Evolutionary conservation across 2,329 filamentous ascomycete species (phyloP), one percentile per base, ranked within the genome.

Genomic region (Torrubiella hemipterigena): DNA sequence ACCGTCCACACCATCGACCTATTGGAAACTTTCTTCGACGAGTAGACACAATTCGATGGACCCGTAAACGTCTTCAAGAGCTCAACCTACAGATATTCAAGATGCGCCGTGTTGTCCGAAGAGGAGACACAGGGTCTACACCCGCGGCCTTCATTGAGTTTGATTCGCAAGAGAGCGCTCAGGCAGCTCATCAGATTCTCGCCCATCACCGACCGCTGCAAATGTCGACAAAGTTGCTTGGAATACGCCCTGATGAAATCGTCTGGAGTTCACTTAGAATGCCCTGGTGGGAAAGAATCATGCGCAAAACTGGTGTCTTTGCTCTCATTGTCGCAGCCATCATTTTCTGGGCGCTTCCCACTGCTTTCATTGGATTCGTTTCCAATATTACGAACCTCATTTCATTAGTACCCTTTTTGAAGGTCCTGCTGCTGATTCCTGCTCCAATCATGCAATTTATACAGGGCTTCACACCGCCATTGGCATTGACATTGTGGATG

Each of bases 31-130:
- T 87, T 42, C 82, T 86, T 42, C 78, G 85, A 50, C 91, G 93
- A 54, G 87, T 95, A 12, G 91, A 98, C 57, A 91, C 86, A 0
- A 95, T 98, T 53, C 76, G 89, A 39, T 95, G 82, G 81, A 81
- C 77, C 40, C 81, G 91, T 31, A 63, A 67, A 2, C 47, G 56
- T 4, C 44, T 63, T 3, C 52, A 54, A 17, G 48, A 58, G 3
- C 44, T 63, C 11, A 61, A 59, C 28, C 37, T 48, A 0, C 50
- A 56, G 12, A 62, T 63, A 18, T 53, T 45, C 38, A 81, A 93
- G 53, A 73, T 95, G 31, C 72, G 79, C 40, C 75, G 76, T 29
- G 70, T 93, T 27, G 77, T 80, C 31, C 78, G 81, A 0, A 68
- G 81, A 37, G 77, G 85, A 18, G 68, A 81, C 23, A 73, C 66